A percentile compares a stretch with the other conserved stretches of the same genome.
Evolutionary conservation across 257 asterid genomes (phyloP).

Genomic region (Jacaranda copaia): DNA sequence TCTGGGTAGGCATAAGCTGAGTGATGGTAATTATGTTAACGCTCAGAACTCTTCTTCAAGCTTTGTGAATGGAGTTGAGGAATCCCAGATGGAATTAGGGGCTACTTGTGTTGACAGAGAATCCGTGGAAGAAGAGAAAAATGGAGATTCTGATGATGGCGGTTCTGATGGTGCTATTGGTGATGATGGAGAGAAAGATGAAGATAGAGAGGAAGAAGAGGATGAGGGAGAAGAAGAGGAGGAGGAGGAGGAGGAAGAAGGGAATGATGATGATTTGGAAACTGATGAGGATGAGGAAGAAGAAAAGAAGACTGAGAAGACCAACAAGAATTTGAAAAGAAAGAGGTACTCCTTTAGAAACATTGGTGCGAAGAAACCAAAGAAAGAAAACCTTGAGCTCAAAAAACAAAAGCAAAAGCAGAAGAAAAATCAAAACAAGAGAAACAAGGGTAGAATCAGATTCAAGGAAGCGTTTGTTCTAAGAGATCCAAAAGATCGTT

Average conservation of each 20-base stretch:
- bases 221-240: slow-evolving; percentile 44
- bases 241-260: slow-evolving; percentile 43
- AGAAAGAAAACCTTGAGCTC: slow-evolving; percentile 54
- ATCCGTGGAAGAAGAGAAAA: slow-evolving; percentile 25
- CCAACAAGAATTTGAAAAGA: slow-evolving; percentile 60
- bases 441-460: slow-evolving; percentile 45
- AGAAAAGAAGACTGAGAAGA: slow-evolving; percentile 35
- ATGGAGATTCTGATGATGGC: slow-evolving; percentile 35
- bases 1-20: slow-evolving; percentile 74
- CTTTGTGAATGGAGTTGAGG: slow-evolving; percentile 48
- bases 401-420: slow-evolving; percentile 42
- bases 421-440: slow-evolving; percentile 46
- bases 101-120: slow-evolving; percentile 37
- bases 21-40: slow-evolving; percentile 31
- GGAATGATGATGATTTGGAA: slow-evolving; percentile 28
- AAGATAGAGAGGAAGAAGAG: slow-evolving; percentile 37
- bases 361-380: slow-evolving; percentile 49
- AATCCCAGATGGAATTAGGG: slow-evolving; percentile 33
- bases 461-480: slow-evolving; percentile 56
- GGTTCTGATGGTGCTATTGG: background rate
- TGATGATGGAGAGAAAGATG: slow-evolving; percentile 25
- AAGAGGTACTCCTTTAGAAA: slow-evolving; percentile 76
- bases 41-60: slow-evolving; percentile 59
- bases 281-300: slow-evolving; percentile 39
- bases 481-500: slow-evolving; percentile 84